These are phyloP conservation scores for Capsicum chinense DNA, from an alignment of 257 asterid genomes.

Conservation along the genomic window DNA sequence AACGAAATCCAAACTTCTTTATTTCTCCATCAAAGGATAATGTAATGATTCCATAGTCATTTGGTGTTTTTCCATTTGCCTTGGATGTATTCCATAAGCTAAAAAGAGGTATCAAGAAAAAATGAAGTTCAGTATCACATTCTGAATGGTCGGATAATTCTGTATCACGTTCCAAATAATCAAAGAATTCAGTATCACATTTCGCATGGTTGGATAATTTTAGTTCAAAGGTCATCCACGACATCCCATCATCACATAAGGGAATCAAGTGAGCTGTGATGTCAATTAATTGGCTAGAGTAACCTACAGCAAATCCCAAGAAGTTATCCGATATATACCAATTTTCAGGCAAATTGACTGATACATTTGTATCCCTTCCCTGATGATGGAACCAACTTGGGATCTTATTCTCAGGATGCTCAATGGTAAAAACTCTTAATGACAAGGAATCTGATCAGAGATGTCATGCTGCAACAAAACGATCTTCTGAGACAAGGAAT, in stretches of 20 bases:
- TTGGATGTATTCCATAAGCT: background rate
- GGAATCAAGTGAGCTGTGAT: constrained; percentile 19
- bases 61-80: background rate
- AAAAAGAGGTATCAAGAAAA: background rate
- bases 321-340: background rate
- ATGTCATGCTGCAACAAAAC: background rate
- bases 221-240: background rate
- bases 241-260: background rate
- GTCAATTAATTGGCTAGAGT: background rate
- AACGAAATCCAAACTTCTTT: background rate
- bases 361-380: background rate
- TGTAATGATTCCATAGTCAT: background rate
- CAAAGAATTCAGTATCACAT: background rate
- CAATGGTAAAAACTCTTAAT: background rate
- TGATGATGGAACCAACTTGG: constrained; percentile 6
- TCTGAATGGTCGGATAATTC: background rate
- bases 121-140: background rate
- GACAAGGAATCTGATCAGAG: background rate
- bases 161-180: too few species aligned
- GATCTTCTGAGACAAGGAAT: background rate
- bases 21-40: background rate
- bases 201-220: background rate
- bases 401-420: background rate
- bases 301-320: constrained; percentile 10
- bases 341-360: background rate